Base-by-base conservation (phyloP, 1,284 basidiomycete genomes). In the Sphaerobolus stellatus region DNA sequence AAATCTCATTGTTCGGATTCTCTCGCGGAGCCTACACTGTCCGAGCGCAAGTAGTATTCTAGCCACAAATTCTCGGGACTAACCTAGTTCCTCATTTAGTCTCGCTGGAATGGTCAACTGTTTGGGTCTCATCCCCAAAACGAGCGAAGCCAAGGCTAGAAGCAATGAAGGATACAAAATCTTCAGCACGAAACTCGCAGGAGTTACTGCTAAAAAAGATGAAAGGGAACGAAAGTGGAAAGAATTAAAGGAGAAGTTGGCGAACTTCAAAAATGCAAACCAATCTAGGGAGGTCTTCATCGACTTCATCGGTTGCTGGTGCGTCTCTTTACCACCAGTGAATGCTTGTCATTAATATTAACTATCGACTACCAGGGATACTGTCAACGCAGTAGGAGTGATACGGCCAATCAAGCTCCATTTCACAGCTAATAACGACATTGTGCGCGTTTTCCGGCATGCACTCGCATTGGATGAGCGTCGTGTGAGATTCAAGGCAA, bases 391-490 rank as follows among this genome's bases (percentile, higher is more conserved):
- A 16, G 77, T 80, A 46, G 80, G 81, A 0, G 56, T 78, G 0
- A 50, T 82, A 51, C 59, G 62, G 24, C 69, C 77, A 8, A 64
- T 63, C 45, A 65, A 64, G 6, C 70, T 83, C 3, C 80, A 80
- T 1, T 84, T 84, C 64, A 80, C 81, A 0, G 75, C 74, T 2
- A 80, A 79, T n/a, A 86, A 86, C 63, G 77, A 72, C 3, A 74
- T 75, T 38, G 77, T 88, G 44, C 71, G 72, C 27, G 77, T 72
- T 3, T 88, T 89, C 73, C 72, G 86, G 11, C 87, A 89, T 57
- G 86, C 86, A 0, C 61, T 88, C 9, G 70, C 85, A 0, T 27
- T 43, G 13, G 41, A 43, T 18, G 41, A 43, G 41, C 22, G 22
- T 11, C 3, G 41, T 43, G 11, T 43, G 6, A 24, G 13, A 22